A percentile compares a stretch with the other conserved stretches of the same genome.
Evolutionary conservation across 257 asterid species (phyloP).

Genomic region (Gynochthodes officinalis): DNA sequence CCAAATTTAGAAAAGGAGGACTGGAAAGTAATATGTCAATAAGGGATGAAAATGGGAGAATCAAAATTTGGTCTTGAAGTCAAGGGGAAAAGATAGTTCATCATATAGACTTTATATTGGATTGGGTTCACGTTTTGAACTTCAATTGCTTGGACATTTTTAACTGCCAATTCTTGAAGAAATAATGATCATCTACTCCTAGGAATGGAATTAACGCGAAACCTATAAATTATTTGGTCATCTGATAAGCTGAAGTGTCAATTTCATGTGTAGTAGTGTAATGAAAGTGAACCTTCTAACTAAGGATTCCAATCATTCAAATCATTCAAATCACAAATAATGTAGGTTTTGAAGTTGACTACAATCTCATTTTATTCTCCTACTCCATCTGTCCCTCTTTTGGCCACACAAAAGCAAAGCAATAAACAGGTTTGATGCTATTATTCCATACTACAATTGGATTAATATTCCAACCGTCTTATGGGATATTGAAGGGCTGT

Average conservation of each 20-base stretch:
- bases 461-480: too few relatives aligned
- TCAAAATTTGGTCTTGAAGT: background rate
- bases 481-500: too few relatives aligned
- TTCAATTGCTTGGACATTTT: too few relatives aligned
- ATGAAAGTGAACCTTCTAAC: background rate
- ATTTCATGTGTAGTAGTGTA: background rate
- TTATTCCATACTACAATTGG: too few relatives aligned
- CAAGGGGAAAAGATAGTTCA: too few relatives aligned
- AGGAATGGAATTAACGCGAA: background rate
- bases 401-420: too few relatives aligned
- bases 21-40: background rate
- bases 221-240: background rate
- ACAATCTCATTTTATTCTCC: background rate
- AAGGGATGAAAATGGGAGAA: background rate
- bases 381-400: background rate
- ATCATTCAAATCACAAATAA: conserved; percentile 5
- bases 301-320: background rate
- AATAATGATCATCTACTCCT: too few relatives aligned
- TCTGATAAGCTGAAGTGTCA: conserved; percentile 2
- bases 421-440: too few relatives aligned
- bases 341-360: background rate
- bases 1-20: background rate
- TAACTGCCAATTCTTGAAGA: too few relatives aligned
- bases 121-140: too few relatives aligned
- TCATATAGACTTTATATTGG: too few relatives aligned